A percentile compares a stretch with the other conserved stretches of the same genome.
phyloP scores from a whole-genome alignment of 2,329 filamentous ascomycete genomes.

The Colletotrichum shisoi region DNA sequence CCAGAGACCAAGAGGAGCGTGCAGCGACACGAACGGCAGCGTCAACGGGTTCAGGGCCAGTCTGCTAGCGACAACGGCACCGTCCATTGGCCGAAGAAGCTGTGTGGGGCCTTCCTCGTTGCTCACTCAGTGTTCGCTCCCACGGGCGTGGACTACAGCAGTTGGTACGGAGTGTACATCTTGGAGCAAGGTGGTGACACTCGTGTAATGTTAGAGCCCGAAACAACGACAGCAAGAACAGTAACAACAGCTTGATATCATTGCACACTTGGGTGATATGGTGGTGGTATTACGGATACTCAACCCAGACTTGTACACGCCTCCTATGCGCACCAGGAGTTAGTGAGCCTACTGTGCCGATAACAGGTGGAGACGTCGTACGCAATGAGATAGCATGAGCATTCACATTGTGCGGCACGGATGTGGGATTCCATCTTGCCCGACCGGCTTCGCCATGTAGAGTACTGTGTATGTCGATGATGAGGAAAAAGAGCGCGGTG shows the following conservation, averaged over 20 bases:
- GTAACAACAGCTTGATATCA: not conserved
- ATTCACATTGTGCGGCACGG: too few species aligned
- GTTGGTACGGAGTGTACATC: not conserved
- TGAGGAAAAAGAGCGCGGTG: too few species aligned
- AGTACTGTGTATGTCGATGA: too few species aligned
- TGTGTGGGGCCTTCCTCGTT: not conserved
- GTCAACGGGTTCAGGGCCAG: not conserved
- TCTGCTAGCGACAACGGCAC: not conserved
- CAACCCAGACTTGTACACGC: not conserved
- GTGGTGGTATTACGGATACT: not conserved
- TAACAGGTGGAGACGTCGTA: too few species aligned
- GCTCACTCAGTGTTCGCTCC: not conserved
- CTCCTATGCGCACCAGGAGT: too few species aligned
- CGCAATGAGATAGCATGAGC: too few species aligned
- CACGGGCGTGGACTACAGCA: not conserved
- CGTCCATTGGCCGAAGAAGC: not conserved
- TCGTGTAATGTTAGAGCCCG: not conserved
- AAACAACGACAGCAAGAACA: too few species aligned
- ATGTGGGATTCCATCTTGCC: too few species aligned
- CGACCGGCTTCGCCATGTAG: too few species aligned
- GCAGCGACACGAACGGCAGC: not conserved
- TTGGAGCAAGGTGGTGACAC: not conserved
- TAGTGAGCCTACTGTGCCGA: too few species aligned
- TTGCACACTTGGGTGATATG: not conserved
- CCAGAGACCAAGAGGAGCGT: not conserved